A percentile compares a stretch with the other conserved stretches of the same genome.
phyloP scores from a whole-genome alignment of 305 asterid genomes.

The Fraxinus floribunda region DNA sequence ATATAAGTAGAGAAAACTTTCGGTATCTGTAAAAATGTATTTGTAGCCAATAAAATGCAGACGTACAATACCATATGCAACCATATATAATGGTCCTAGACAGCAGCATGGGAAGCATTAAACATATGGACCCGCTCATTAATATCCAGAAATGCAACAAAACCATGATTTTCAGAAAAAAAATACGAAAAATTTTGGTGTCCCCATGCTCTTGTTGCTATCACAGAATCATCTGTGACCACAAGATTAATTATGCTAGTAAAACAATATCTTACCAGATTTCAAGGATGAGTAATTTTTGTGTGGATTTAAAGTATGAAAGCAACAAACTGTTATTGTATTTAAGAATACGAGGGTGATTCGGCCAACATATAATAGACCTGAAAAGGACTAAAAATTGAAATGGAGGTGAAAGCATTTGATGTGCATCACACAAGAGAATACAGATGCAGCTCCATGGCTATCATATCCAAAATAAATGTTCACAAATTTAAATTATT shows the following conservation, averaged over 20 bases:
- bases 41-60: conserved; percentile 21
- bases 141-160: conserved; percentile 41
- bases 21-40: conserved; percentile 12
- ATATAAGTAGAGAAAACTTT: conserved; percentile 15
- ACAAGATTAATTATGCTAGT: not conserved
- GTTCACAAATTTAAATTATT: conserved; percentile 16
- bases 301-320: conserved; percentile 18
- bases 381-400: conserved; percentile 26
- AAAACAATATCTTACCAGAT: conserved; percentile 12
- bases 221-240: conserved; percentile 40
- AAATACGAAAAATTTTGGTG: conserved; percentile 30
- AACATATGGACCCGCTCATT: conserved; percentile 51
- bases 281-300: not conserved
- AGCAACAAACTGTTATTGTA: conserved; percentile 10
- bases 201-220: conserved; percentile 42
- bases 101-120: conserved; percentile 44
- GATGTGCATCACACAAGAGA: conserved; percentile 32
- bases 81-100: conserved; percentile 60
- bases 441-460: conserved; percentile 19
- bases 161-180: conserved; percentile 32
- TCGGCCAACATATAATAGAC: conserved; percentile 20
- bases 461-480: conserved; percentile 32
- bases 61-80: conserved; percentile 39
- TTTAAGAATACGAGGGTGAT: conserved; percentile 14
- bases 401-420: conserved; percentile 16